Evolutionary conservation across 129 eudicot genomes (phyloP).

Genomic region (Scalesia atractyloides): DNA sequence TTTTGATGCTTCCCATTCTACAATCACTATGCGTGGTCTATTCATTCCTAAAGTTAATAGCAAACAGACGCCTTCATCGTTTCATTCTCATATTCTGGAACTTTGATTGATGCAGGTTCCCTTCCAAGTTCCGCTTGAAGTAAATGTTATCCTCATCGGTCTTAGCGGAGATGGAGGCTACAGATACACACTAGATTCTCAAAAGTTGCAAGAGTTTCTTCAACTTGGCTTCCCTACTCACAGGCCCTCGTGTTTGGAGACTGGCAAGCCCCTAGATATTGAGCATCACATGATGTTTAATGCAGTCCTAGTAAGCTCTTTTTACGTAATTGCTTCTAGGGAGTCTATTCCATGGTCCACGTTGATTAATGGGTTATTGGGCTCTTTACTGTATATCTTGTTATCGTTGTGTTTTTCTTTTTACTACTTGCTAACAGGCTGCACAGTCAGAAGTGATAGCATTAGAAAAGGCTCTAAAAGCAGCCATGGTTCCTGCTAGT

Average conservation of each 20-base stretch:
- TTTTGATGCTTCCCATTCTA: too few species aligned
- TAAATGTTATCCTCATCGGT: constrained; percentile 83
- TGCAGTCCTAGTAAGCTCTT: constrained; percentile 67
- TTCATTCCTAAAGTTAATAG: too few species aligned
- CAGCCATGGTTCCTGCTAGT: constrained; percentile 72
- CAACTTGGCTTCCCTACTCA: constrained; percentile 76
- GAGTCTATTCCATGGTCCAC: too few species aligned
- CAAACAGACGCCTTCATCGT: background rate
- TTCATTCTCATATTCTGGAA: too few species aligned
- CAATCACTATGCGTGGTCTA: too few species aligned
- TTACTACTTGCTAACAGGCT: constrained; percentile 43
- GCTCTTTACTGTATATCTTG: too few species aligned
- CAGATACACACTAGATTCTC: constrained; percentile 72
- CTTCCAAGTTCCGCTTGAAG: constrained; percentile 99
- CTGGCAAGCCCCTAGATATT: constrained; percentile 87
- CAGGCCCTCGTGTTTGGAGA: constrained; percentile 91
- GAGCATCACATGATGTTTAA: constrained; percentile 94
- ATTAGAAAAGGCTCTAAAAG: constrained; percentile 74
- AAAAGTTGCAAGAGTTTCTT: constrained; percentile 75
- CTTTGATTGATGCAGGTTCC: constrained; percentile 77
- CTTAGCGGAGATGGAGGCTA: constrained; percentile 97
- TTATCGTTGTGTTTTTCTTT: too few species aligned
- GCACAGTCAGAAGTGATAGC: constrained; percentile 89
- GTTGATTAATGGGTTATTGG: too few species aligned
- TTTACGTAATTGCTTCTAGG: constrained; percentile 10